Percentiles rank a stretch among this genome's conserved stretches.
Conservation (phyloP, 2,329 filamentous ascomycete species). For the Curvularia hawaiiensis region DNA sequence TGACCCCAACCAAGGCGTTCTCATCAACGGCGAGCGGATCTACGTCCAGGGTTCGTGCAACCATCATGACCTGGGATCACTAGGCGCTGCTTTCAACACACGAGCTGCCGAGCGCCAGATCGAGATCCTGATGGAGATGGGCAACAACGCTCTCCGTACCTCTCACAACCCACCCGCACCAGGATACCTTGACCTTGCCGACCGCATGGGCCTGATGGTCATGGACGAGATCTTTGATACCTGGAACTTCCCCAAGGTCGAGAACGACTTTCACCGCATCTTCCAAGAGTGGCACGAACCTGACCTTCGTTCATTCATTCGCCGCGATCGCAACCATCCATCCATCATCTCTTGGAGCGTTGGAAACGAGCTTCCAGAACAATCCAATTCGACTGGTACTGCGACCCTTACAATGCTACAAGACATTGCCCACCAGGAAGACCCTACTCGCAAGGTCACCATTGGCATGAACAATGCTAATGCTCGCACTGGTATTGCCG, state of each 20-base stretch:
- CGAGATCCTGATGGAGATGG: slow-evolving; percentile 57
- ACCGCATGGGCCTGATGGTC: slow-evolving; percentile 57
- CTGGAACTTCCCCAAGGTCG: slow-evolving; percentile 55
- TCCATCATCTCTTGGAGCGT: slow-evolving; percentile 60
- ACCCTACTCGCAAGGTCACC: slow-evolving; percentile 54
- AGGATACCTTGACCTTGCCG: slow-evolving; percentile 57
- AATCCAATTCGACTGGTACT: slow-evolving; percentile 45
- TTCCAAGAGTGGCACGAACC: slow-evolving; percentile 61
- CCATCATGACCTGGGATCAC: slow-evolving; percentile 57
- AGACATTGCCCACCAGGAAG: slow-evolving; percentile 54
- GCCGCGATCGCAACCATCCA: slow-evolving; percentile 61
- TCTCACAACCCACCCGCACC: slow-evolving; percentile 61
- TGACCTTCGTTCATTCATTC: slow-evolving; percentile 58
- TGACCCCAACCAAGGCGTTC: slow-evolving; percentile 49
- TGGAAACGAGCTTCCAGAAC: slow-evolving; percentile 61
- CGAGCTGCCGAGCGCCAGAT: slow-evolving; percentile 58
- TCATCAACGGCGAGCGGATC: slow-evolving; percentile 55
- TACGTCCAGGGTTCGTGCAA: slow-evolving; percentile 56
- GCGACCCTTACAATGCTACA: slow-evolving; percentile 46
- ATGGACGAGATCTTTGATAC: slow-evolving; percentile 61
- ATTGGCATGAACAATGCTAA: slow-evolving; percentile 55
- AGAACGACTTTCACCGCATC: slow-evolving; percentile 58
- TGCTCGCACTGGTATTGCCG: slow-evolving; percentile 48
- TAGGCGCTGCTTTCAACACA: slow-evolving; percentile 59
- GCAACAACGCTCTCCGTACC: slow-evolving; percentile 58